Conservation (phyloP, 371 early-diverging fungal genomes). For the Apophysomyces ossiformis region DNA sequence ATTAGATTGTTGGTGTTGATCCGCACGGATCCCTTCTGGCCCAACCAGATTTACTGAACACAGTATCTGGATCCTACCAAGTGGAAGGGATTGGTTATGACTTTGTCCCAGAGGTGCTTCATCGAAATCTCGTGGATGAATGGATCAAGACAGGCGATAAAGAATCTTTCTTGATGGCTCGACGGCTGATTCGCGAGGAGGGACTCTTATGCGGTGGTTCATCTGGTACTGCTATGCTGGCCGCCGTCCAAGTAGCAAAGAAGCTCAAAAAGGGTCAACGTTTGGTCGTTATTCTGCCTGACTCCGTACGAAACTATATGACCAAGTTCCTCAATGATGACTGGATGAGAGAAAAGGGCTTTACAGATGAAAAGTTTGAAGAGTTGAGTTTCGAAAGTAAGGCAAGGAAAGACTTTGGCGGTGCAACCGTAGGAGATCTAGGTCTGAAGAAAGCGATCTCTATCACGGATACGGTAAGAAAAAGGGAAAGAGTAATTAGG, state of each 20-base stretch:
- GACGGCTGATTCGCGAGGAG: conserved; percentile 95
- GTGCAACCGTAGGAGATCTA: conserved; percentile 83
- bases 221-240: conserved; percentile 87
- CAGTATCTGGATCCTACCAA: conserved; percentile 58
- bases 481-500: neutral
- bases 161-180: conserved; percentile 92
- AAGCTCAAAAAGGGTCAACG: conserved; percentile 84
- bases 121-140: conserved; percentile 81
- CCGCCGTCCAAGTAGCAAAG: conserved; percentile 82
- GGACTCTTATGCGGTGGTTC: conserved; percentile 95
- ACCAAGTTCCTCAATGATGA: conserved; percentile 94
- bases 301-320: conserved; percentile 98
- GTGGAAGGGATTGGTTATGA: conserved; percentile 99
- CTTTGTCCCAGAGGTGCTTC: conserved; percentile 92
- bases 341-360: conserved; percentile 88
- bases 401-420: conserved; percentile 78
- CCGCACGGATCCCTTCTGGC: conserved; percentile 95
- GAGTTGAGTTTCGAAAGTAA: conserved; percentile 59
- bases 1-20: conserved; percentile 91
- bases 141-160: conserved; percentile 96
- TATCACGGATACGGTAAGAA: conserved; percentile 59
- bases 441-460: conserved; percentile 79
- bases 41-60: conserved; percentile 83
- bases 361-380: conserved; percentile 63
- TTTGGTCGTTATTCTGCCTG: conserved; percentile 92